phyloP scores from a whole-genome alignment of 176 grass and related monocot genomes.

The Hsuehochloa calcarea region DNA sequence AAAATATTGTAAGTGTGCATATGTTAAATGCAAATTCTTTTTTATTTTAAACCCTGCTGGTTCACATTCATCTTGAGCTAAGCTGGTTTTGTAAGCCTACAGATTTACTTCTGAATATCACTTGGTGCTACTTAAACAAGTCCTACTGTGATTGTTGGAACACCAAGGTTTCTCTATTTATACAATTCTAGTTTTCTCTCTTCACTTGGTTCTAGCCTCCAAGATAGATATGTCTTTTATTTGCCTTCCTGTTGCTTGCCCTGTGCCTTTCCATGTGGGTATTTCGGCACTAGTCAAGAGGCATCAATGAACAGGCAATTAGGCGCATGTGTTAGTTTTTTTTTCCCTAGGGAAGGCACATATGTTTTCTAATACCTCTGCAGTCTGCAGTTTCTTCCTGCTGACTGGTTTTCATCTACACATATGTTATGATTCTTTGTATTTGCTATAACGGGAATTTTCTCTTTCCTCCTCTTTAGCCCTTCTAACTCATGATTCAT shows the following conservation, averaged over 20 bases:
- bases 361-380: neutral
- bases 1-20: neutral
- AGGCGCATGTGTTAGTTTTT: neutral
- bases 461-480: neutral
- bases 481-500: neutral
- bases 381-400: neutral
- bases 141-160: neutral
- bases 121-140: neutral
- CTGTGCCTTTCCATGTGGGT: neutral
- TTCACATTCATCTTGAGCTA: neutral
- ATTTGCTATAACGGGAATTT: neutral
- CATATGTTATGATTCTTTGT: neutral
- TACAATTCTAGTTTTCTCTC: neutral
- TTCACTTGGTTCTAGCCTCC: neutral
- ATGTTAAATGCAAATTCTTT: neutral
- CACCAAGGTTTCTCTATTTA: neutral
- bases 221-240: neutral
- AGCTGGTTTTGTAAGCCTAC: neutral
- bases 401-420: conserved; percentile 9
- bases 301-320: neutral
- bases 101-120: neutral
- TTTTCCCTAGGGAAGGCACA: neutral
- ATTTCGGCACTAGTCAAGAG: neutral
- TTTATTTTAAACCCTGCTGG: neutral
- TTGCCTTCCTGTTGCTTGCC: neutral